Conservation (phyloP, 2,329 filamentous ascomycete genomes). For the Phaeoacremonium minimum region DNA sequence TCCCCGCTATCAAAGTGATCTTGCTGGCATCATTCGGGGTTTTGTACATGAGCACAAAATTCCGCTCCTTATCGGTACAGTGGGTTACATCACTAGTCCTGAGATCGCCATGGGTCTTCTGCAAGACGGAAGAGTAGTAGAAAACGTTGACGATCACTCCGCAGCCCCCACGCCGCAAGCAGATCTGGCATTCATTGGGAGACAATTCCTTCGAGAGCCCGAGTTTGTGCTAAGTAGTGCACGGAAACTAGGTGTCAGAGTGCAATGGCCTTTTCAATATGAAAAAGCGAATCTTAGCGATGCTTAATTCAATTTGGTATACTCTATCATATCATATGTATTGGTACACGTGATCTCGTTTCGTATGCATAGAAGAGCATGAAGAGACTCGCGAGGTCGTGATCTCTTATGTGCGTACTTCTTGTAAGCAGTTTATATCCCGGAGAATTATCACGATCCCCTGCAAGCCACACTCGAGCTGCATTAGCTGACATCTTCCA, state of each 20-base stretch:
- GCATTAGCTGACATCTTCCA: too few relatives aligned
- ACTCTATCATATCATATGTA: too few relatives aligned
- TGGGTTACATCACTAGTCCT: conserved; percentile 69
- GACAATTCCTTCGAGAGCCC: conserved; percentile 79
- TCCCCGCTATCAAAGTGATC: conserved; percentile 68
- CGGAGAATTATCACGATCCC: too few relatives aligned
- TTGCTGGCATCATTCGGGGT: conserved; percentile 68
- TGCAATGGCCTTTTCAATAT: conserved; percentile 70
- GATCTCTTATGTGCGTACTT: too few relatives aligned
- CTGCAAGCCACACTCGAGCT: too few relatives aligned
- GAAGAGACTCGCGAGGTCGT: too few relatives aligned
- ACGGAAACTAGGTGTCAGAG: conserved; percentile 64
- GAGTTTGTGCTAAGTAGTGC: conserved; percentile 72
- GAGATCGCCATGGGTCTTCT: conserved; percentile 58
- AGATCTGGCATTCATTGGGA: conserved; percentile 70
- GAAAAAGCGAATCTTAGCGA: too few relatives aligned
- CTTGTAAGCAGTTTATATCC: too few relatives aligned
- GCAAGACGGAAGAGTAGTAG: conserved; percentile 34
- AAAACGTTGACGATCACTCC: conserved; percentile 29
- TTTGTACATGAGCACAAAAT: conserved; percentile 47
- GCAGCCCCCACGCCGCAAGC: conserved; percentile 39
- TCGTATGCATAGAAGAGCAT: too few relatives aligned
- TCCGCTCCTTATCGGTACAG: conserved; percentile 63
- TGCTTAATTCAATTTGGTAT: too few relatives aligned
- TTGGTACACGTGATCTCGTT: too few relatives aligned